Evolutionary conservation across 192 early-diverging fungal genomes (phyloP).

Genomic region (Coemansia sp.): DNA sequence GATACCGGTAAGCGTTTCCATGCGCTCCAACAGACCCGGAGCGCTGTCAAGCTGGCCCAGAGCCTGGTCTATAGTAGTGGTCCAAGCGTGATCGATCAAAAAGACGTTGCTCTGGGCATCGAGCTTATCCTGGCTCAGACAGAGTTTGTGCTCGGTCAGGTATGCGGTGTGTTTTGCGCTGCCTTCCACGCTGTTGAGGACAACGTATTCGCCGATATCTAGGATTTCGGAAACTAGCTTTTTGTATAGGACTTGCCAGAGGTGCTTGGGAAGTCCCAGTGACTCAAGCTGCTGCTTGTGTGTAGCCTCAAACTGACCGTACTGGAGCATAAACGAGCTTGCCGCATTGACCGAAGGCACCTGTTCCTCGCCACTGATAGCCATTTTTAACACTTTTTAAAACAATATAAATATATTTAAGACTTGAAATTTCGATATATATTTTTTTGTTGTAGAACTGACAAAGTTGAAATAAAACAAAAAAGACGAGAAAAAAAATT

Average conservation of each 20-base stretch:
- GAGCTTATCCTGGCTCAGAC: slow-evolving; percentile 30
- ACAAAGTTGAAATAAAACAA: no score
- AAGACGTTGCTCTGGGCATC: slow-evolving; percentile 59
- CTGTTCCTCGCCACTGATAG: slow-evolving; percentile 6
- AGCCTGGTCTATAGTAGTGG: slow-evolving; percentile 61
- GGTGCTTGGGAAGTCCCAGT: slow-evolving; percentile 32
- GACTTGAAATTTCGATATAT: no score
- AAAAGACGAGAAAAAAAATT: no score
- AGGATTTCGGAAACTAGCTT: slow-evolving; percentile 32
- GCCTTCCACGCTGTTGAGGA: slow-evolving; percentile 14
- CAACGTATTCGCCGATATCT: slow-evolving; percentile 44
- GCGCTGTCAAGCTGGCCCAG: slow-evolving; percentile 55
- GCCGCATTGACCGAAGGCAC: slow-evolving; percentile 27
- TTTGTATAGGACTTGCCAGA: slow-evolving; percentile 41
- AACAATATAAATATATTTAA: background rate
- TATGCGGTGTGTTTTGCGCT: background rate
- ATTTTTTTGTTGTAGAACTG: no score
- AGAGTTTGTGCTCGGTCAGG: slow-evolving; percentile 25
- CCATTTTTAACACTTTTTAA: background rate
- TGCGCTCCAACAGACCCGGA: slow-evolving; percentile 62
- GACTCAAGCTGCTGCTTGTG: slow-evolving; percentile 49
- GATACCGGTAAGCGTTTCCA: slow-evolving; percentile 63
- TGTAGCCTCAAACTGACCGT: slow-evolving; percentile 42
- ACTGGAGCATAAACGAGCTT: slow-evolving; percentile 35
- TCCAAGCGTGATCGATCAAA: slow-evolving; percentile 74